These are phyloP conservation scores for Sanguinoderma infundibulare DNA, from an alignment of 1,284 basidiomycete species.

Conservation along the genomic window DNA sequence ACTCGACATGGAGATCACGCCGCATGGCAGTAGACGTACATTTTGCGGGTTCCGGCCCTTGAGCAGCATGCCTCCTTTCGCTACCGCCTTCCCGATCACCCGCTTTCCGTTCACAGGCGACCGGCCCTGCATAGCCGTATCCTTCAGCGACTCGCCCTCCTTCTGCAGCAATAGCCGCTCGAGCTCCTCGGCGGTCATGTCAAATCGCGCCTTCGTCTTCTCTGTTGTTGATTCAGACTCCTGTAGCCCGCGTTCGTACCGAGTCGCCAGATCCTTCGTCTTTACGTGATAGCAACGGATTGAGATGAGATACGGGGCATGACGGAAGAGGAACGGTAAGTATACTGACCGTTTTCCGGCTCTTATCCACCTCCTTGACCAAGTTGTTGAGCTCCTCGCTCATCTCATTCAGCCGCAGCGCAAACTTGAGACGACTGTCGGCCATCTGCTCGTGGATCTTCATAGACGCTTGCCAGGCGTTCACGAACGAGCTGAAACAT, in stretches of 20 bases:
- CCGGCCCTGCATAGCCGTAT: conserved; percentile 70
- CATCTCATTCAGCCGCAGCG: conserved; percentile 91
- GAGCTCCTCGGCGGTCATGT: conserved; percentile 91
- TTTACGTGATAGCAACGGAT: conserved; percentile 33
- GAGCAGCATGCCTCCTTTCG: conserved; percentile 87
- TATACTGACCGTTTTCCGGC: conserved; percentile 79
- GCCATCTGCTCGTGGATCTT: conserved; percentile 89
- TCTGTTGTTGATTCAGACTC: conserved; percentile 92
- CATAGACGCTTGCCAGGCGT: conserved; percentile 87
- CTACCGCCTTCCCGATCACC: conserved; percentile 85
- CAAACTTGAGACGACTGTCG: conserved; percentile 87
- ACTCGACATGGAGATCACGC: background rate
- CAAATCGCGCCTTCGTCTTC: conserved; percentile 88
- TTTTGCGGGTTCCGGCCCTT: conserved; percentile 96
- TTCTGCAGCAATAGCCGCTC: conserved; percentile 94
- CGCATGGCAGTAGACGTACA: conserved; percentile 45
- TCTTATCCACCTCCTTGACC: conserved; percentile 93
- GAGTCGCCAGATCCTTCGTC: conserved; percentile 88
- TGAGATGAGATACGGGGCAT: background rate
- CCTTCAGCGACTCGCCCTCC: conserved; percentile 89
- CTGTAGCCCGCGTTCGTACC: conserved; percentile 87
- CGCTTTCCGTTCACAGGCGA: conserved; percentile 69
- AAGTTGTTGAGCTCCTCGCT: conserved; percentile 89
- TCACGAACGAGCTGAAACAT: conserved; percentile 75
- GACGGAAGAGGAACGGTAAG: background rate